Percentiles rank a stretch among this genome's conserved stretches.
Evolutionary conservation across 805 yeast species (phyloP).

Genomic region (Kazachstania bromeliacearum): DNA sequence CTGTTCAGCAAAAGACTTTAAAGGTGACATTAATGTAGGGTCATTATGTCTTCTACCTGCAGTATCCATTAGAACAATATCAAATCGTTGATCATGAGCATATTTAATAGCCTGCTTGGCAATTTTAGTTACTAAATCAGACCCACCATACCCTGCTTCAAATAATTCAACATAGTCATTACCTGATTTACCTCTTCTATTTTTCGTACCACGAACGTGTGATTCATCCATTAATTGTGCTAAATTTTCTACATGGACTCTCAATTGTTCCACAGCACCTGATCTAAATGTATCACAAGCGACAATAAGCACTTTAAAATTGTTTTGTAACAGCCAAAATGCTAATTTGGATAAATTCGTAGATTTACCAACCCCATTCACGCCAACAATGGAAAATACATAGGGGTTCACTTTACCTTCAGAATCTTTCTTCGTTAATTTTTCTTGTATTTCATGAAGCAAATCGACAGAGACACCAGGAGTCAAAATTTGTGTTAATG

Average conservation of each 20-base stretch:
- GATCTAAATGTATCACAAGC: constrained; percentile 98
- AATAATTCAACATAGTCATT: constrained; percentile 56
- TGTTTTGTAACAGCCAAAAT: constrained; percentile 88
- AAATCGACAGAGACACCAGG: constrained; percentile 88
- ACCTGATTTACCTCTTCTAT: constrained; percentile 31
- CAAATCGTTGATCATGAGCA: constrained; percentile 62
- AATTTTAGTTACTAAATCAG: constrained; percentile 84
- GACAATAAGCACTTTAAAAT: constrained; percentile 76
- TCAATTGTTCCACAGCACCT: constrained; percentile 96
- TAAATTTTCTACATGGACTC: constrained; percentile 85
- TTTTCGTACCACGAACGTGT: constrained; percentile 29
- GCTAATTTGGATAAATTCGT: constrained; percentile 91
- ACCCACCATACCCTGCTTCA: constrained; percentile 95
- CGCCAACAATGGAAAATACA: constrained; percentile 96
- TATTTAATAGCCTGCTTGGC: constrained; percentile 83
- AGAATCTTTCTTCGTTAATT: constrained; percentile 16
- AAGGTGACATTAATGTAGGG: constrained; percentile 87
- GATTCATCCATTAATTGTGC: constrained; percentile 50
- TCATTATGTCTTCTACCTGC: constrained; percentile 97
- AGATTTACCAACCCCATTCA: constrained; percentile 96
- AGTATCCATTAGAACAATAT: constrained; percentile 87
- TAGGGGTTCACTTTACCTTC: constrained; percentile 49
- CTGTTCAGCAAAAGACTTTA: constrained; percentile 88
- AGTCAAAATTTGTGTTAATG: constrained; percentile 66
- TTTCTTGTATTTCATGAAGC: constrained; percentile 63